Conservation (phyloP, 371 early-diverging fungal species). For the Batkoa obscura region DNA sequence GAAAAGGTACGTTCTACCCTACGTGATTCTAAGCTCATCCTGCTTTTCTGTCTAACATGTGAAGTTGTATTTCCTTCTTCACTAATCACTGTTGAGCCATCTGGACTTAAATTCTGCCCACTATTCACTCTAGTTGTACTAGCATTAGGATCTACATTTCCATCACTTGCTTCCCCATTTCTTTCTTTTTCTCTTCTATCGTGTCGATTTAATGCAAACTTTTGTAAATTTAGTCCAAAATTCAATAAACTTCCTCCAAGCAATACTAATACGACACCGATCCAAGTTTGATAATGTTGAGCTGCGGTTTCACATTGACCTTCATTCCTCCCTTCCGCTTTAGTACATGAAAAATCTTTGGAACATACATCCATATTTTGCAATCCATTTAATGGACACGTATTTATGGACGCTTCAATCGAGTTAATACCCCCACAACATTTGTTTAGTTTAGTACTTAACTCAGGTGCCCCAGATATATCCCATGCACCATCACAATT, state of each 20-base stretch:
- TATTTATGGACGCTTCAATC: neutral
- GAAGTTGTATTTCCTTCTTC: too few species aligned
- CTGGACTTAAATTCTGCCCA: too few species aligned
- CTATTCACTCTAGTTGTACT: too few species aligned
- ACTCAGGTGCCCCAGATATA: slow-evolving; percentile 14
- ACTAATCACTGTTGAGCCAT: too few species aligned
- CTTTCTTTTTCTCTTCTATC: slow-evolving; percentile 13
- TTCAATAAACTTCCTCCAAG: slow-evolving; percentile 53
- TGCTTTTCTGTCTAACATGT: too few species aligned
- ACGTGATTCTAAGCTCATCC: too few species aligned
- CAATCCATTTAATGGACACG: slow-evolving; percentile 18
- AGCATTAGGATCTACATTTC: too few species aligned
- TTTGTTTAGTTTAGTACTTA: slow-evolving; percentile 8
- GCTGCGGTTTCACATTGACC: neutral
- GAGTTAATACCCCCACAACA: slow-evolving; percentile 26
- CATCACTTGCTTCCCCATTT: neutral
- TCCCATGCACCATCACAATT: slow-evolving; percentile 31
- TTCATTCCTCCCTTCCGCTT: neutral
- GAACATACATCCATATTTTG: slow-evolving; percentile 21
- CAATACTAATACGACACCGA: slow-evolving; percentile 52
- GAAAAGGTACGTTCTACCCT: neutral
- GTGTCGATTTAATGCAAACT: slow-evolving; percentile 45
- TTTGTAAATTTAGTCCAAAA: slow-evolving; percentile 74
- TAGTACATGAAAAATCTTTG: slow-evolving; percentile 12
- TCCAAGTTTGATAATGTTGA: slow-evolving; percentile 21